These are phyloP conservation scores for Haplosporangium sp. DNA, from an alignment of 371 early-diverging fungal species.

Conservation along the genomic window DNA sequence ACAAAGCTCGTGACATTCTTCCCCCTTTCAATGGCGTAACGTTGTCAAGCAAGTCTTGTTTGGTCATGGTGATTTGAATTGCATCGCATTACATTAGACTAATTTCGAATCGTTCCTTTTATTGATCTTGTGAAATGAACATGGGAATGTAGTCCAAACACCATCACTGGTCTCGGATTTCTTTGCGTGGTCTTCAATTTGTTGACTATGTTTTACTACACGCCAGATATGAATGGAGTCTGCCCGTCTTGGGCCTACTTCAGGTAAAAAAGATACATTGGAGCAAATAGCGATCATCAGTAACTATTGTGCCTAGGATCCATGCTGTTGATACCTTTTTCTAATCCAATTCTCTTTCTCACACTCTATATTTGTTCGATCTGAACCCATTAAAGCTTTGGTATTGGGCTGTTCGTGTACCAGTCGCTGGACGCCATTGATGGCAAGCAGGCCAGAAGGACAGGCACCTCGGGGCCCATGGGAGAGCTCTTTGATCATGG, in stretches of 20 bases:
- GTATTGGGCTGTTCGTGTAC: conserved; percentile 92
- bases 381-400: conserved; percentile 67
- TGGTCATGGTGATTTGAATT: too few relatives aligned
- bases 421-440: conserved; percentile 98
- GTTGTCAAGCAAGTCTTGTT: conserved; percentile 15
- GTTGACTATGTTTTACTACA: conserved; percentile 67
- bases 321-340: too few relatives aligned
- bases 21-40: conserved; percentile 92
- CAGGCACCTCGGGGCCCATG: conserved; percentile 89
- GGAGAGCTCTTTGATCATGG: conserved; percentile 97
- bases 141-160: conserved; percentile 83
- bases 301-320: too few relatives aligned
- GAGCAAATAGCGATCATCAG: background rate
- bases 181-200: conserved; percentile 87
- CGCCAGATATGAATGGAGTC: conserved; percentile 80
- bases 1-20: conserved; percentile 87
- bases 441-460: conserved; percentile 97
- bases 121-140: too few relatives aligned
- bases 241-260: conserved; percentile 90
- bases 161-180: conserved; percentile 96
- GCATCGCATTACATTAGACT: too few relatives aligned
- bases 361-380: conserved; percentile 2
- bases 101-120: too few relatives aligned
- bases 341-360: conserved; percentile 8
- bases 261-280: conserved; percentile 52